phyloP scores from a whole-genome alignment of 306 rosid species.

The Cyclanthera cordifolia region DNA sequence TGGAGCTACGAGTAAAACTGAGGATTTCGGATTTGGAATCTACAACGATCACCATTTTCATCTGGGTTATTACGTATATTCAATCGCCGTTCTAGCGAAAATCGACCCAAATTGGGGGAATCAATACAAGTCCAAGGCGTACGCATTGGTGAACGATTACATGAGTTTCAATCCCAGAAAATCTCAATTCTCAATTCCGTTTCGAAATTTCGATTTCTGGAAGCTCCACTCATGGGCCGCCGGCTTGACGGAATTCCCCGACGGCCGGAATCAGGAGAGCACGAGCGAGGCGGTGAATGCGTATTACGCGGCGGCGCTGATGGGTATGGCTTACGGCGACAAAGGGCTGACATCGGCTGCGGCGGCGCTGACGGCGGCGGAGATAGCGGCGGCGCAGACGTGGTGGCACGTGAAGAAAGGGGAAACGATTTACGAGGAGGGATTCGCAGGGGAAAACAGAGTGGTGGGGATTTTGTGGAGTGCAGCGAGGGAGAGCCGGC shows the following conservation, averaged over 20 bases:
- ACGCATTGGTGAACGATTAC: slow-evolving; percentile 55
- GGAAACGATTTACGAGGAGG: slow-evolving; percentile 36
- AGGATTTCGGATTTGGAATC: slow-evolving; percentile 74
- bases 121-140: slow-evolving; percentile 49
- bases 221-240: slow-evolving; percentile 84
- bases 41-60: slow-evolving; percentile 86
- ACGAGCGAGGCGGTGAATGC: slow-evolving; percentile 73
- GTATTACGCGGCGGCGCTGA: slow-evolving; percentile 65
- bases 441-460: slow-evolving; percentile 42
- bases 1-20: slow-evolving; percentile 41
- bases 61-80: slow-evolving; percentile 68
- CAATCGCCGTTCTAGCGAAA: slow-evolving; percentile 64
- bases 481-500: slow-evolving; percentile 64
- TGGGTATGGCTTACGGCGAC: slow-evolving; percentile 75
- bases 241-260: slow-evolving; percentile 60
- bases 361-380: slow-evolving; percentile 50
- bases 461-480: slow-evolving; percentile 65
- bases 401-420: slow-evolving; percentile 77
- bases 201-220: slow-evolving; percentile 63
- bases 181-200: slow-evolving; percentile 36
- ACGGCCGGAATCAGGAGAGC: slow-evolving; percentile 85
- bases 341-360: slow-evolving; percentile 31
- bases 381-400: slow-evolving; percentile 49
- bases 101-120: slow-evolving; percentile 66
- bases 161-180: slow-evolving; percentile 33